phyloP scores from a whole-genome alignment of 306 rosid genomes.

The Vigna mungo region DNA sequence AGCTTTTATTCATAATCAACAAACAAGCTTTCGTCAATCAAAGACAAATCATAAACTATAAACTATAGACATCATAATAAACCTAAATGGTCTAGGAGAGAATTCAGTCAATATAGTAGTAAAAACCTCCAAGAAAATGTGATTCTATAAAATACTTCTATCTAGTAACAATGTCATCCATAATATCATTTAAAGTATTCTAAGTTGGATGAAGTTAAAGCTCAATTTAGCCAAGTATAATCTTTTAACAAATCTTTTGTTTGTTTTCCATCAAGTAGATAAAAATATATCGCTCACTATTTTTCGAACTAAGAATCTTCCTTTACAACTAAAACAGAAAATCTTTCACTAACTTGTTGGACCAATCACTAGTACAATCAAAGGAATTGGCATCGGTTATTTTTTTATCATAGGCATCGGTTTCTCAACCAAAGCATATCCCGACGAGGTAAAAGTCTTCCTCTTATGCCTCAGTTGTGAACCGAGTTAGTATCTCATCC shows the following conservation, averaged over 20 bases:
- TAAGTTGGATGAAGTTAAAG: slow-evolving; percentile 12
- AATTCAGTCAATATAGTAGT: background rate
- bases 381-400: no score
- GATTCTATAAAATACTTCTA: slow-evolving; percentile 32
- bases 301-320: slow-evolving; percentile 8
- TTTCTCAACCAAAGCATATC: no score
- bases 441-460: no score
- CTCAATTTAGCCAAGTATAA: slow-evolving; percentile 3
- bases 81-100: slow-evolving; percentile 29
- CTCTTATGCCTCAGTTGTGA: no score
- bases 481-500: no score
- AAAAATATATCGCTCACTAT: background rate
- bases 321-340: slow-evolving; percentile 22
- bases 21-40: background rate
- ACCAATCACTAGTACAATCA: no score
- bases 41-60: background rate
- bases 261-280: background rate
- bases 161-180: slow-evolving; percentile 11
- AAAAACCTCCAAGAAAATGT: slow-evolving; percentile 26
- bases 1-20: background rate
- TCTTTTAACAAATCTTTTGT: slow-evolving; percentile 1
- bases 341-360: slow-evolving; percentile 57
- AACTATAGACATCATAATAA: slow-evolving; percentile 13
- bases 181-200: slow-evolving; percentile 13
- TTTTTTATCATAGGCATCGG: no score